Percentiles rank a stretch among this genome's conserved stretches.
Evolutionary conservation across 176 grass and related monocot species (phyloP).

Genomic region (Oryza meridionalis): DNA sequence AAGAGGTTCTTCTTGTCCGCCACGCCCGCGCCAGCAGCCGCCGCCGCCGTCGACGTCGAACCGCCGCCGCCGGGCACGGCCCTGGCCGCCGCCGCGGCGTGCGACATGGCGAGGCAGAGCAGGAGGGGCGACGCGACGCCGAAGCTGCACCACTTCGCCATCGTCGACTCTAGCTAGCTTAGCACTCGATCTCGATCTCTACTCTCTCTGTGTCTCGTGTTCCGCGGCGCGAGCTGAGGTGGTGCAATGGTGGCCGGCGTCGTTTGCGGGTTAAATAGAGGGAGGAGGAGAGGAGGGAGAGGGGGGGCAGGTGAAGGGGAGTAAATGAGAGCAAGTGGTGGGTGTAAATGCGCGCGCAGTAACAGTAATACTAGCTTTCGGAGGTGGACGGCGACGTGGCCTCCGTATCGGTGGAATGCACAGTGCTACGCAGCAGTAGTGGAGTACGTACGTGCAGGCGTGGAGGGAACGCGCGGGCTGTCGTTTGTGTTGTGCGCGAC

Average conservation of each 20-base stretch:
- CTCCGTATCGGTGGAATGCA: no score
- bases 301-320: constrained; percentile 9
- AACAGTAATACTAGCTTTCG: background rate
- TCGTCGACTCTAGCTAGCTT: constrained; percentile 6
- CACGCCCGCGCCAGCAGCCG: constrained; percentile 2
- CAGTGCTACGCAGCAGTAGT: no score
- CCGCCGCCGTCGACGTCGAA: background rate
- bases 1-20: constrained; percentile 59
- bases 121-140: background rate
- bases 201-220: background rate
- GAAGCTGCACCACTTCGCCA: constrained; percentile 38
- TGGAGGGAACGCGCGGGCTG: background rate
- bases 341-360: background rate
- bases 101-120: constrained; percentile 41
- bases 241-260: no score
- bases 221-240: background rate
- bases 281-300: background rate
- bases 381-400: background rate
- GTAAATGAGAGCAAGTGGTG: constrained; percentile 12
- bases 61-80: background rate
- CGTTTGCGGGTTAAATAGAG: constrained; percentile 43
- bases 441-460: no score
- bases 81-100: constrained; percentile 29
- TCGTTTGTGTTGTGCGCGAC: background rate
- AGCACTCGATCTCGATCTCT: background rate